Base-by-base conservation (phyloP, 108 stramenopile species). In the Pseudonitzschia multistriata region DNA sequence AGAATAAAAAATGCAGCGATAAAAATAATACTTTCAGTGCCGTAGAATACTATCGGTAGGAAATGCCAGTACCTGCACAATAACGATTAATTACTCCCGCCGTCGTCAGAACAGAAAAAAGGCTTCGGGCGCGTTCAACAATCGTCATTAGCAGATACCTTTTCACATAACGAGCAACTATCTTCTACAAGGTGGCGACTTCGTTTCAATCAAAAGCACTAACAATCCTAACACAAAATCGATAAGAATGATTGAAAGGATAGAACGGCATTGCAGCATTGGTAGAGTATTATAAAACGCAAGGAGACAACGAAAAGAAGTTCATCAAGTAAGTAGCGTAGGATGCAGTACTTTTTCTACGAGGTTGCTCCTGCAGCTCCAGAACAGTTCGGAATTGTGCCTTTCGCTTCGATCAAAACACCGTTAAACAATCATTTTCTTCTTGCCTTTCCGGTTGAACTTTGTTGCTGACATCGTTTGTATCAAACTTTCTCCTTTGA, bases 221-320 rank as follows among this genome's bases (percentile, higher is more conserved):
- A 8, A 45, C 42, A 13, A 45, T 10, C 42, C 13, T 13, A 55
- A 55, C 1, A 25, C 54, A 55, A 55, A 55, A 21, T 13, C 4
- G 27, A 55, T 25, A 55, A 45, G 54, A 55, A 59, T 59, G 57
- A 59, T 59, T 33, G 57, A 33, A 13, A 30, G 57, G 57, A 59
- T 59, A 59, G 15, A 33, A 59, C 14, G 8, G 57, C 15, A 59
- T 59, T 0, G 29, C 28, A 34, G 19, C 3, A 30, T 15, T 3
- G 35, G 31, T 35, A 59, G 33, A 59, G 21, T 35, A n/a, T 59
- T 35, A n/a, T 59, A 59, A 17, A 35, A 5, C 33, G 29, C 34
- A 59, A 35, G 0, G 21, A 21, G 13, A 35, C n/a, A 21, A 34
- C 57, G 14, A 59, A 59, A 11, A 30, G 34, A 33, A 33, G 3